These are phyloP conservation scores for Hericium erinaceus DNA, from an alignment of 768 basidiomycete species.

Conservation along the genomic window DNA sequence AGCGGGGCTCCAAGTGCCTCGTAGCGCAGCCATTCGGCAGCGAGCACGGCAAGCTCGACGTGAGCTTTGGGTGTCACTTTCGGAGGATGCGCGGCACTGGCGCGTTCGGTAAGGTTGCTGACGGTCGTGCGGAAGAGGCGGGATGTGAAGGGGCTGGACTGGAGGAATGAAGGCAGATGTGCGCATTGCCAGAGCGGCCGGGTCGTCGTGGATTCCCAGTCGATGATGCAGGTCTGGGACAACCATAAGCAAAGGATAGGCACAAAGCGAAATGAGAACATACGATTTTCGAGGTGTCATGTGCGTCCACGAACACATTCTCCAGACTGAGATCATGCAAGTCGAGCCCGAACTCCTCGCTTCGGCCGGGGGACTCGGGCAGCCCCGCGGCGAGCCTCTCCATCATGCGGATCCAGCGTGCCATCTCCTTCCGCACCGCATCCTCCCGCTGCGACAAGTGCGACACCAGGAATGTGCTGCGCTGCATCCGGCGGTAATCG, in stretches of 20 bases:
- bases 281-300: constrained; percentile 63
- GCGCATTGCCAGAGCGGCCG: constrained; percentile 81
- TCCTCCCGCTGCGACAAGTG: constrained; percentile 60
- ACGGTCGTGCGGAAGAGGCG: constrained; percentile 64
- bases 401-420: constrained; percentile 61
- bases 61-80: constrained; percentile 13
- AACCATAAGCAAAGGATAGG: background rate
- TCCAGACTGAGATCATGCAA: constrained; percentile 81
- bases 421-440: constrained; percentile 59
- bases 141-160: constrained; percentile 66
- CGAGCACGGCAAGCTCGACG: constrained; percentile 33
- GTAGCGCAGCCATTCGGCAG: constrained; percentile 66
- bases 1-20: constrained; percentile 57
- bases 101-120: constrained; percentile 28
- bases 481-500: constrained; percentile 75
- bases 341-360: constrained; percentile 70
- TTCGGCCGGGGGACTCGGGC: constrained; percentile 20
- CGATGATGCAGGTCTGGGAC: constrained; percentile 73
- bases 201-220: constrained; percentile 88
- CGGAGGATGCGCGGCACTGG: constrained; percentile 14
- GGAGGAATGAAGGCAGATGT: constrained; percentile 72
- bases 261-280: constrained; percentile 22
- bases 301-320: constrained; percentile 73
- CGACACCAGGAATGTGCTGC: constrained; percentile 69
- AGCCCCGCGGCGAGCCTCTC: constrained; percentile 35